Evolutionary conservation across 2,329 filamentous ascomycete species (phyloP), one percentile per base, ranked within the genome.

Genomic region (Bipolaris sorokiniana): DNA sequence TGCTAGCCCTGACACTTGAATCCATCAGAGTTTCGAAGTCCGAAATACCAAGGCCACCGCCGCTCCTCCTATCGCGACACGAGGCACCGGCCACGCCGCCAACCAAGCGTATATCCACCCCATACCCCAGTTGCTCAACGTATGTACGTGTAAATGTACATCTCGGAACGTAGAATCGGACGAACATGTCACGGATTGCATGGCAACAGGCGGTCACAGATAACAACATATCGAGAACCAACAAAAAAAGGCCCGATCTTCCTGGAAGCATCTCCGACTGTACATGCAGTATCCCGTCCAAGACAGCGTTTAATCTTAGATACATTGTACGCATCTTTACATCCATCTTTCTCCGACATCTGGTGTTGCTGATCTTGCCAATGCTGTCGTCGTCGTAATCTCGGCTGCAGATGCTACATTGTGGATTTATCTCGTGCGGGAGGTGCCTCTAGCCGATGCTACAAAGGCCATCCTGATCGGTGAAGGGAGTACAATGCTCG

Each of bases 401-500:
- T 48, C 54, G 50, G 54, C 54, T 60, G 44, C 16, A 51, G 54
- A 28, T 45, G 51, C 41, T 41, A 45, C 26, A 53, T 9, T 36
- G 23, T 11, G 15, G 31, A 28, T 20, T 40, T 44, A 20, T 52
- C 37, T 37, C 49, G 49, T 54, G 51, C 56, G 61, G 63, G 63
- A 62, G 18, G 54, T 55, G 59, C 61, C 59, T 64, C 56, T 59
- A 59, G 51, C 62, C 63, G 58, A 61, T 48, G 53, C 50, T 45
- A 60, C 36, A 28, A 28, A 28, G 20, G 41, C 50, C 51, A 50
- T 34, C 46, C 46, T 54, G 20, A 58, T 58, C 55, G 55, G 55
- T 58, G 55, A 58, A 40, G 38, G 51, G 40, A 36, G 49, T 44
- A 47, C 13, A 42, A 37, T 54, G 57, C 47, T 31, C 48, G 54